phyloP scores from a whole-genome alignment of 805 yeast species.

The Candida cerambycidarum region DNA sequence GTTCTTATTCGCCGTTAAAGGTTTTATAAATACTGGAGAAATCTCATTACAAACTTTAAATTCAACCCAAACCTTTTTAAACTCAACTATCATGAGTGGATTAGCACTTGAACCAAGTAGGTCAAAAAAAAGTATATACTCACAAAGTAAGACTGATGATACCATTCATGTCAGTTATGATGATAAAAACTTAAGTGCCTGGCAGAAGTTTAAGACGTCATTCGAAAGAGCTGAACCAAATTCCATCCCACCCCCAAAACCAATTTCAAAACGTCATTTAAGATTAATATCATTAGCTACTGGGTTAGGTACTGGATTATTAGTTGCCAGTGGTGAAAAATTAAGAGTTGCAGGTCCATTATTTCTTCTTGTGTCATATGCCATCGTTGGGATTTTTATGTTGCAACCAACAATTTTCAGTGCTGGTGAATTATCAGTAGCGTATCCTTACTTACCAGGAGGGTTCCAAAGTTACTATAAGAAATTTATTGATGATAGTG shows the following conservation, averaged over 20 bases:
- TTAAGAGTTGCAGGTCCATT: constrained; percentile 39
- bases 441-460: constrained; percentile 57
- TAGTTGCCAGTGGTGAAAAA: constrained; percentile 41
- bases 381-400: constrained; percentile 34
- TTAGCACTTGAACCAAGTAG: constrained; percentile 4
- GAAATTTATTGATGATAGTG: constrained; percentile 54
- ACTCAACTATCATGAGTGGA: not conserved
- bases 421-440: constrained; percentile 55
- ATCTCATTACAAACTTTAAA: too few species aligned
- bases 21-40: too few species aligned
- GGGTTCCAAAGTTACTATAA: constrained; percentile 60
- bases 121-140: constrained; percentile 6
- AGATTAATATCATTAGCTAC: constrained; percentile 30
- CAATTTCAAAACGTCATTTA: constrained; percentile 27
- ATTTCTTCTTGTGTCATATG: constrained; percentile 31
- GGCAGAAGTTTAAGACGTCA: constrained; percentile 29
- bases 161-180: constrained; percentile 7
- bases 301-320: constrained; percentile 46
- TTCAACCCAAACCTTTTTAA: not conserved
- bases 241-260: constrained; percentile 16
- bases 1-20: too few species aligned
- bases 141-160: constrained; percentile 10
- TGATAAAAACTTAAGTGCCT: constrained; percentile 6
- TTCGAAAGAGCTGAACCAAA: constrained; percentile 27
- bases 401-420: constrained; percentile 39